Conservation (phyloP, 192 early-diverging fungal genomes). For the Linnemannia exigua region DNA sequence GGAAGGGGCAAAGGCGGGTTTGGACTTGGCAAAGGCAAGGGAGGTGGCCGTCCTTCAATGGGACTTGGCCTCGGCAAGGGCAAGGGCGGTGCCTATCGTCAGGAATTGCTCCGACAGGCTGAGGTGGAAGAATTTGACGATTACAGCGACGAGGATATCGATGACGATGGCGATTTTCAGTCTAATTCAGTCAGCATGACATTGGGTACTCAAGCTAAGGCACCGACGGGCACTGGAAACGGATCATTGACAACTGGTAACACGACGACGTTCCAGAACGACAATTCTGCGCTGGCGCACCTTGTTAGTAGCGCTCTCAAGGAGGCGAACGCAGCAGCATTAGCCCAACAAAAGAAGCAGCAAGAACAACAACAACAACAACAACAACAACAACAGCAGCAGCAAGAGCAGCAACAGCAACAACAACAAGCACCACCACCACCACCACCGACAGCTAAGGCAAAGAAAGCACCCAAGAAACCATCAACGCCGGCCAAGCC, state of each 20-base stretch:
- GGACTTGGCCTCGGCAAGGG: conserved; percentile 50
- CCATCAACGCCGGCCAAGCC: conserved; percentile 35
- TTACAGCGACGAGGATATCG: conserved; percentile 35
- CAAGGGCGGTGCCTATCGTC: conserved; percentile 52
- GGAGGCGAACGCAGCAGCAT: conserved; percentile 14
- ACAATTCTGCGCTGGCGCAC: conserved; percentile 39
- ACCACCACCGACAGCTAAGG: conserved; percentile 9
- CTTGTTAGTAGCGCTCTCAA: conserved; percentile 40
- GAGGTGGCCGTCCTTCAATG: conserved; percentile 36
- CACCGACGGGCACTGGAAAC: background rate
- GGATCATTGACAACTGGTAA: conserved; percentile 9
- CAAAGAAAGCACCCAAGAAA: conserved; percentile 49
- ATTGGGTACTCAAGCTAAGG: background rate
- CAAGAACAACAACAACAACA: conserved; percentile 1
- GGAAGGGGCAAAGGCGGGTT: conserved; percentile 46
- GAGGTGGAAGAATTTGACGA: conserved; percentile 53
- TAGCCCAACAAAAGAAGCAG: background rate
- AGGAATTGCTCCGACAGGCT: conserved; percentile 45
- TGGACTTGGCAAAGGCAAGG: conserved; percentile 47
- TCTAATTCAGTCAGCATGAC: background rate
- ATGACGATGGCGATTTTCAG: conserved; percentile 27
- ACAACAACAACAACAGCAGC: conserved; percentile 14
- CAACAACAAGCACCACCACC: background rate
- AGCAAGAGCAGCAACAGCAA: conserved; percentile 29
- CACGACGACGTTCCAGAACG: conserved; percentile 19